phyloP scores from a whole-genome alignment of 1,139 yeast species.

The Saccharomyces pastorianus region DNA sequence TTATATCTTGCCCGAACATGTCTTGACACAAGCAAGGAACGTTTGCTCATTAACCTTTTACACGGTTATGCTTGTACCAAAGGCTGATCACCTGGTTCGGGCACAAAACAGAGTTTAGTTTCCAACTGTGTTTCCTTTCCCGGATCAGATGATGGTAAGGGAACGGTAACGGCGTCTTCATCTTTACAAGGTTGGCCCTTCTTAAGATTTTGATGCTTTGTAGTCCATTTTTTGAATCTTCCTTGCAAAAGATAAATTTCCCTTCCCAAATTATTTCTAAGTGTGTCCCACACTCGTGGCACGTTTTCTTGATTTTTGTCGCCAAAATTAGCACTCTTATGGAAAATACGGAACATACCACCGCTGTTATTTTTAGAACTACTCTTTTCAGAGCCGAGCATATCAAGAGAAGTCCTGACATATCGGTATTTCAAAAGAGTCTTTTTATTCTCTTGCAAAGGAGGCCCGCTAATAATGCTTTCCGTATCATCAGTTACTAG shows the following conservation, averaged over 20 bases:
- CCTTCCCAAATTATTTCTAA: conserved; percentile 1
- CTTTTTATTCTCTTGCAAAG: background rate
- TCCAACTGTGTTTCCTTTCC: background rate
- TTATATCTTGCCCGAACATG: background rate
- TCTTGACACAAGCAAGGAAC: background rate
- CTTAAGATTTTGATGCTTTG: background rate
- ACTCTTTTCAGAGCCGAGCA: background rate
- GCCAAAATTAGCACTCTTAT: background rate
- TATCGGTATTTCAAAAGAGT: background rate
- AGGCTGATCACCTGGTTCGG: background rate
- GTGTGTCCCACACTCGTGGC: background rate
- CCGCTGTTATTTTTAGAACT: background rate
- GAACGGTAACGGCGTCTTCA: background rate
- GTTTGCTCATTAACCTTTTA: background rate
- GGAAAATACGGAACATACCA: background rate
- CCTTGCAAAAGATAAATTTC: conserved; percentile 4
- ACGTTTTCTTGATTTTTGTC: background rate
- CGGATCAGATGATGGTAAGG: background rate
- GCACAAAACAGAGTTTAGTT: background rate
- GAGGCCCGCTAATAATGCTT: background rate
- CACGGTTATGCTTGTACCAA: background rate
- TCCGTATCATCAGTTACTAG: background rate
- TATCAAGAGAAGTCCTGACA: background rate
- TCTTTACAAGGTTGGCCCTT: background rate
- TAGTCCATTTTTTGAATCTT: conserved; percentile 1